These are phyloP conservation scores for Linum usitatissimum DNA, from an alignment of 345 rosid genomes.

Conservation along the genomic window DNA sequence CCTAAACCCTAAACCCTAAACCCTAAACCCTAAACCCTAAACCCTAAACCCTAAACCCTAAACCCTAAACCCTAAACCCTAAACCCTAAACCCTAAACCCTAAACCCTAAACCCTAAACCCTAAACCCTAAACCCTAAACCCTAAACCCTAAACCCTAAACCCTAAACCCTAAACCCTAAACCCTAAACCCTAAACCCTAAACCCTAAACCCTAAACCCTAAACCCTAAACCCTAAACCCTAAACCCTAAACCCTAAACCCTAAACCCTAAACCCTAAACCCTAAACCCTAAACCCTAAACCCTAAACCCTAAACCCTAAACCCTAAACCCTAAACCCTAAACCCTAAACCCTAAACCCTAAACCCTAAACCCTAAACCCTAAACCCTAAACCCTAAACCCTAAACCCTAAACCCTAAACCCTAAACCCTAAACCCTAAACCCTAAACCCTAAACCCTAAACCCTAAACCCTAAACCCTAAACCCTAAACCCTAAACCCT, in stretches of 20 bases:
- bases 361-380: too few relatives aligned
- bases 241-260: not conserved
- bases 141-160: conserved; percentile 11
- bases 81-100: conserved; percentile 15
- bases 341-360: conserved; percentile 4
- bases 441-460: conserved; percentile 10
- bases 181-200: conserved; percentile 13
- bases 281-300: conserved; percentile 7
- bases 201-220: conserved; percentile 9
- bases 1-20: conserved; percentile 10
- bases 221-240: conserved; percentile 9
- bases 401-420: conserved; percentile 12
- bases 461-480: conserved; percentile 8
- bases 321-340: conserved; percentile 4
- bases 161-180: conserved; percentile 17
- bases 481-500: conserved; percentile 9
- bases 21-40: conserved; percentile 12
- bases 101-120: conserved; percentile 12
- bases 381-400: not conserved
- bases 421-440: conserved; percentile 13
- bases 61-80: conserved; percentile 15
- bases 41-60: not conserved
- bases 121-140: not conserved
- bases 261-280: conserved; percentile 10
- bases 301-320: conserved; percentile 1